phyloP scores from a whole-genome alignment of 2,329 filamentous ascomycete genomes.

The Colletotrichum sp. region DNA sequence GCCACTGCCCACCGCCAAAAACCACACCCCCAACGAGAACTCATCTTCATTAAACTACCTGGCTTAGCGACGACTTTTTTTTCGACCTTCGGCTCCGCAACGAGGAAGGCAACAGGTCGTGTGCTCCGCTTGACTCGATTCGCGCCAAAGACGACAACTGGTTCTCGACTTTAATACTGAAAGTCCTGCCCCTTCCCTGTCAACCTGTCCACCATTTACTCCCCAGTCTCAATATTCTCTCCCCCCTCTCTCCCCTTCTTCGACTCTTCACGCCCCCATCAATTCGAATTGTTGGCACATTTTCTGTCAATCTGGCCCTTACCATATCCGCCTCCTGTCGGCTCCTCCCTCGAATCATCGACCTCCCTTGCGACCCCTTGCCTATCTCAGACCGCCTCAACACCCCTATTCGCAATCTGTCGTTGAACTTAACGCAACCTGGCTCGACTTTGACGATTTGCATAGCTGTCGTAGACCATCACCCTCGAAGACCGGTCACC shows the following conservation, averaged over 20 bases:
- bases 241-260: neutral
- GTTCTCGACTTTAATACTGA: constrained; percentile 9
- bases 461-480: neutral
- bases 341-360: neutral
- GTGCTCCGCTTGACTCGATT: constrained; percentile 6
- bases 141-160: neutral
- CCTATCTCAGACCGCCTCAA: neutral
- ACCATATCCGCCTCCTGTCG: neutral
- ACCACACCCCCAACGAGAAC: constrained; percentile 8
- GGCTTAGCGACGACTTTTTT: neutral
- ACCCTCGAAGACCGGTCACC: neutral
- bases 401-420: neutral
- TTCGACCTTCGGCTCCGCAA: neutral
- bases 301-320: neutral
- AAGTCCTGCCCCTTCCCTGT: neutral
- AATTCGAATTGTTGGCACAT: neutral
- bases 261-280: neutral
- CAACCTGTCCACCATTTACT: neutral
- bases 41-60: neutral
- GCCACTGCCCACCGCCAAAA: neutral
- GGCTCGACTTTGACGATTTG: neutral
- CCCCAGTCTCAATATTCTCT: neutral
- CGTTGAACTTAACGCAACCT: neutral
- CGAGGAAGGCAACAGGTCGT: constrained; percentile 17
- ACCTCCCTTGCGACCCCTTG: neutral